Evolutionary conservation across 139 green algal species (phyloP), one percentile per base, ranked within the genome.

Genomic region (Chara braunii): DNA sequence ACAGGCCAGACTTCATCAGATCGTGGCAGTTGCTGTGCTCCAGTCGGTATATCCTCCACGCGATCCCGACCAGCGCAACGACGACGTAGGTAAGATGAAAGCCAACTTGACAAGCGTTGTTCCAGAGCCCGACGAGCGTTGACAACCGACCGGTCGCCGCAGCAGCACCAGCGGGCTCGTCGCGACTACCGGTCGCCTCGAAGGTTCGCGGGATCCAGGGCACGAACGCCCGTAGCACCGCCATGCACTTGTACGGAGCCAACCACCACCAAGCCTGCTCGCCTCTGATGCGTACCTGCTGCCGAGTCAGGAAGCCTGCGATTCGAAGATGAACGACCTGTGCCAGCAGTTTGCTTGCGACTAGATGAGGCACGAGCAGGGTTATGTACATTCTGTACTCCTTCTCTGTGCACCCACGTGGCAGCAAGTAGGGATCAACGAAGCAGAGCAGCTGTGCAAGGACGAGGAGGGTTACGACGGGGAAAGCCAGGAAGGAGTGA

Each of bases 181-280:
- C 43, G 14, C 57, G 54, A 33, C 51, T 60, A 24, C 63, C 63
- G 30, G 63, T 72, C 18, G 63, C 37, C 31, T 70, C 55, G 42
- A 72, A 72, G 5, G 24, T 40, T 28, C 37, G 53, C 14, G 18
- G 43, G 5, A 66, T 40, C 29, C 36, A 66, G 2, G 56, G 63
- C 9, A 72, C 64, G 14, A 72, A 68, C 12, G 66, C 52, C 12
- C 51, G 51, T 2, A 69, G 53, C 37, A 72, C 66, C 9, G 63
- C 63, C 22, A 68, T 70, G 51, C 63, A 72, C 26, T 72, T 72
- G 63, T 58, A 72, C 14, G 29, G 50, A 3, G 63, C 60, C 63
- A 72, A 68, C 63, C 63, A 72, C 34, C 66, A 72, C 56, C 63
- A 72, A 1, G 53, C 52, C 57, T 67, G 43, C 5, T 29, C 18